Evolutionary conservation across 257 asterid species (phyloP).

Genomic region (Plectranthus barbatus): DNA sequence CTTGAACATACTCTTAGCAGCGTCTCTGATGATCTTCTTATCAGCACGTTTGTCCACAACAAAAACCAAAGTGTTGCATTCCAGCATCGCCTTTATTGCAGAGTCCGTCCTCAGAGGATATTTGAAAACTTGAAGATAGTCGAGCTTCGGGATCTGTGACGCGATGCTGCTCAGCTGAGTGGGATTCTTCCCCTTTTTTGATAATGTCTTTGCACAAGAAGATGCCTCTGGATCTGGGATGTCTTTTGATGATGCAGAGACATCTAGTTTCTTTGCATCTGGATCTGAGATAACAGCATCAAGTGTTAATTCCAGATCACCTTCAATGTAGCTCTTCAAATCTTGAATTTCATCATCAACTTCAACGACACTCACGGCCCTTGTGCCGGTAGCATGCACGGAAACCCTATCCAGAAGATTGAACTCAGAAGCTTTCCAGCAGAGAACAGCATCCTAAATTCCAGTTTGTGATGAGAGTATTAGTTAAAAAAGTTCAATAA

Average conservation of each 20-base stretch:
- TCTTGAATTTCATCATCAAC: conserved; percentile 1
- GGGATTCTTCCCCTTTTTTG: conserved; percentile 30
- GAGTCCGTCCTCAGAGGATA: conserved; percentile 55
- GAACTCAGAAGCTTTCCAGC: conserved; percentile 19
- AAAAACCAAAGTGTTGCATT: conserved; percentile 54
- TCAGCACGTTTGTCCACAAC: conserved; percentile 55
- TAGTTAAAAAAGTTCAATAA: background rate
- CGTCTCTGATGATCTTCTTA: conserved; percentile 53
- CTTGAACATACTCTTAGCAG: conserved; percentile 35
- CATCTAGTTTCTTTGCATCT: background rate
- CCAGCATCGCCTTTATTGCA: conserved; percentile 37
- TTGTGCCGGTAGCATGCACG: conserved; percentile 7
- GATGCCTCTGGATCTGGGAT: conserved; percentile 7
- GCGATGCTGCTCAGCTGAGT: conserved; percentile 28
- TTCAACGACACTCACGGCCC: background rate
- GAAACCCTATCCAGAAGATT: background rate
- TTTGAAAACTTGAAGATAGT: conserved; percentile 31
- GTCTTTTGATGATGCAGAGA: conserved; percentile 9
- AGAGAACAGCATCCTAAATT: conserved; percentile 21
- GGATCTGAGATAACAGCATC: background rate
- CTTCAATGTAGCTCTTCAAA: background rate
- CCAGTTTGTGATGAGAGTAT: background rate
- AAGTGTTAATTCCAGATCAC: background rate
- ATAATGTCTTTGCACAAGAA: conserved; percentile 2
- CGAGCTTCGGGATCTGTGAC: conserved; percentile 20